Base-by-base conservation (phyloP, 2,329 filamentous ascomycete genomes). In the Xylaria sp. region DNA sequence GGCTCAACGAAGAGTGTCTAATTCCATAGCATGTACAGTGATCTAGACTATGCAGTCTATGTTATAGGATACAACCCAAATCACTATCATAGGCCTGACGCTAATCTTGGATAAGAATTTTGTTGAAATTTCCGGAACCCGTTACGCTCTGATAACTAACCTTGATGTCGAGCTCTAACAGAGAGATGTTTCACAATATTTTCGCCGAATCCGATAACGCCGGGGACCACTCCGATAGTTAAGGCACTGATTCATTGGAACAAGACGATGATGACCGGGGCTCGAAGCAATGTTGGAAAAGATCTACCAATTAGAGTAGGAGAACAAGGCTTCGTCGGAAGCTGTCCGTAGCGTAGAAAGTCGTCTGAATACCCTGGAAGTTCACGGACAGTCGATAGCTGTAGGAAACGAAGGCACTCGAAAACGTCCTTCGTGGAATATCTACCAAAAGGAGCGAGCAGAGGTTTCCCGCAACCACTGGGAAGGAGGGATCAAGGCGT, bases 391-490 rank as follows among this genome's bases (percentile, higher is more conserved):
- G 6, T 77, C 78, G 2, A 72, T 85, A 2, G 62, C 70, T 36
- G 20, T 40, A 26, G 26, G 60, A 31, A 28, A 44, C 2, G 40
- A 42, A 15, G 76, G 81, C 20, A 67, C 28, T 10, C 33, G 17
- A n/a, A 60, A 4, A 61, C 81, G 15, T 73, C 79, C 10, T 81
- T 85, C n/a, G 73, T 77, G 3, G 75, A 78, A 79, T 15, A 78
- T 75, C 2, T 87, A 86, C 74, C 79, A 79, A 42, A 40, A 71
- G 0, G 81, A 85, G 75, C 82, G 84, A 17, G 77, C 78, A 44
- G 81, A 78, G 69, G 78, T 80, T 3, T 84, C 84, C n/a, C n/a
- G 53, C 15, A 51, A 66, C 54, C 23, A 59, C 26, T 20, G 65
- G 59, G 63, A 71, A 9, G 83, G 79, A 31, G 71, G 75, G 0